Percentiles rank a stretch among this genome's conserved stretches.
Conservation (phyloP, 805 yeast genomes). For the Saccharomycopsis fibuligera region DNA sequence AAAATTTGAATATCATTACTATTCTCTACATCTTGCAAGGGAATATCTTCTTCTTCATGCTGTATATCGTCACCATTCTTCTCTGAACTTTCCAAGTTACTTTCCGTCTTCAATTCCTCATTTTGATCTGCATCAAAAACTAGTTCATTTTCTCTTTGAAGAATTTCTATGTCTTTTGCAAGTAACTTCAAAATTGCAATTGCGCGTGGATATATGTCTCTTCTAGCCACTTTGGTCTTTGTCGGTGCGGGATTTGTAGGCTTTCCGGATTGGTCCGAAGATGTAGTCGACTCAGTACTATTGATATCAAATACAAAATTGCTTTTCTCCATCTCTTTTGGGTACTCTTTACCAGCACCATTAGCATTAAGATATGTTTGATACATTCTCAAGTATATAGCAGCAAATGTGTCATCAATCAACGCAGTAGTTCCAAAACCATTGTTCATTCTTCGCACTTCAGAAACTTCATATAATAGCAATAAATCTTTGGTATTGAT, state of each 20-base stretch:
- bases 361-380: neutral
- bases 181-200: slow-evolving; percentile 18
- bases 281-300: neutral
- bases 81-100: neutral
- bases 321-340: neutral
- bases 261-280: neutral
- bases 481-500: slow-evolving; percentile 36
- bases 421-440: slow-evolving; percentile 75
- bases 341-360: neutral
- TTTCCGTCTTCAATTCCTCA: neutral
- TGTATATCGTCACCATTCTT: too few relatives aligned
- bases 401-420: slow-evolving; percentile 66
- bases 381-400: slow-evolving; percentile 50
- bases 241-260: slow-evolving; percentile 20
- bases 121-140: slow-evolving; percentile 7
- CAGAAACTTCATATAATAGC: slow-evolving; percentile 45
- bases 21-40: too few relatives aligned
- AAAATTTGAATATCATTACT: too few relatives aligned
- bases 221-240: slow-evolving; percentile 40
- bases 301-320: slow-evolving; percentile 5
- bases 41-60: too few relatives aligned
- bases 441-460: slow-evolving; percentile 64
- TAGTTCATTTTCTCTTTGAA: slow-evolving; percentile 14
- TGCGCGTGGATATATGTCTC: slow-evolving; percentile 38
- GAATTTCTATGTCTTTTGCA: slow-evolving; percentile 17